phyloP scores from a whole-genome alignment of 2,329 filamentous ascomycete genomes.

The Aureobasidium namibiae region DNA sequence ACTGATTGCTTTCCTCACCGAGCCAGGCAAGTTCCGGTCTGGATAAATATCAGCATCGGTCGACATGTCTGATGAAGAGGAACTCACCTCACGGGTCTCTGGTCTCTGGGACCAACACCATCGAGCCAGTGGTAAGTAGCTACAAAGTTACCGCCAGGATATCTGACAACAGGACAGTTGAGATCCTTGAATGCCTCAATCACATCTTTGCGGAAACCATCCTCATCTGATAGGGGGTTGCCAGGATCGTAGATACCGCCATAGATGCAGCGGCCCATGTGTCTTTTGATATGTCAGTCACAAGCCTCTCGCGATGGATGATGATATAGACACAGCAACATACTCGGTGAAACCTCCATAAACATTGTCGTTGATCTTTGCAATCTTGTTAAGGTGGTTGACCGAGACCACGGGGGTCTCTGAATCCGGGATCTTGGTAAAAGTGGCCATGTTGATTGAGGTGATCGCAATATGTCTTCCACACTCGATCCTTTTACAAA shows the following conservation, averaged over 20 bases:
- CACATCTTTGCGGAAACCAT: conserved; percentile 74
- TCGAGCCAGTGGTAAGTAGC: conserved; percentile 83
- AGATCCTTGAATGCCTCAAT: conserved; percentile 65
- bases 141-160: conserved; percentile 77
- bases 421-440: conserved; percentile 56
- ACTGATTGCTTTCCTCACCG: conserved; percentile 66
- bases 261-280: conserved; percentile 86
- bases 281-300: conserved; percentile 38
- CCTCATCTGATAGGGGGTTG: conserved; percentile 61
- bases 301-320: background rate
- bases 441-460: conserved; percentile 55
- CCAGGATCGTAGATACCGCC: conserved; percentile 75
- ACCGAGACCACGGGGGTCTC: conserved; percentile 58
- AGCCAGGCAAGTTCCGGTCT: conserved; percentile 73
- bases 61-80: fast-evolving
- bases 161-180: conserved; percentile 67
- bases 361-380: conserved; percentile 69
- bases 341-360: conserved; percentile 82
- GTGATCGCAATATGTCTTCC: background rate
- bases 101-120: conserved; percentile 64
- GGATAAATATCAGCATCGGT: background rate
- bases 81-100: conserved; percentile 44
- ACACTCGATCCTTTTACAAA: background rate
- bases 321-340: conserved; percentile 23
- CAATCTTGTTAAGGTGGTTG: conserved; percentile 56